A percentile compares a stretch with the other conserved stretches of the same genome.
These are phyloP conservation scores for Blastobotrys americana DNA, from an alignment of 805 yeast genomes.

Conservation along the genomic window DNA sequence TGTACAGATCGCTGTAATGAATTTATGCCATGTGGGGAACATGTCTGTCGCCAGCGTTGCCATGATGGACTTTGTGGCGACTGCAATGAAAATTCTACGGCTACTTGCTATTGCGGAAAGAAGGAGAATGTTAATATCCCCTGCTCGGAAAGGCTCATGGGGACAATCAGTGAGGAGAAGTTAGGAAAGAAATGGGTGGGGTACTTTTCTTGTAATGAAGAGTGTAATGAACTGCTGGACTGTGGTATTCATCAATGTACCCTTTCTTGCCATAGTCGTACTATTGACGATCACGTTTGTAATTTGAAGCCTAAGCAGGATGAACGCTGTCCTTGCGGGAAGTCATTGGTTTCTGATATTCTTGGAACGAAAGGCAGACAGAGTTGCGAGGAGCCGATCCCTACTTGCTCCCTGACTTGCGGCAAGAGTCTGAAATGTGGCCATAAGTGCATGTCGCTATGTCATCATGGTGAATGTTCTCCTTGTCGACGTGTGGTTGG, in stretches of 20 bases:
- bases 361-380: constrained; percentile 35
- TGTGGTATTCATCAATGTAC: constrained; percentile 58
- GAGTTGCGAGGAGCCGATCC: constrained; percentile 70
- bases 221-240: constrained; percentile 44
- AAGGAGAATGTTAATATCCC: constrained; percentile 28
- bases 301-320: constrained; percentile 53
- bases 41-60: constrained; percentile 55
- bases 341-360: constrained; percentile 40
- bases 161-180: constrained; percentile 20
- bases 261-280: constrained; percentile 47
- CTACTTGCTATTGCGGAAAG: constrained; percentile 72
- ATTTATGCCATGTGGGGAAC: constrained; percentile 62
- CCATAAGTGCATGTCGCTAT: constrained; percentile 54
- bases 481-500: constrained; percentile 53
- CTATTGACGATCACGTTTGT: constrained; percentile 41
- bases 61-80: constrained; percentile 80
- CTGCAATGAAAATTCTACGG: constrained; percentile 45
- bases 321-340: constrained; percentile 78
- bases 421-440: constrained; percentile 65
- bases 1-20: constrained; percentile 60
- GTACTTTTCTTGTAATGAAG: constrained; percentile 40
- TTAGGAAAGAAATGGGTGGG: constrained; percentile 41
- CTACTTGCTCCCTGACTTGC: constrained; percentile 64
- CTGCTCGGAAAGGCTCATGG: constrained; percentile 16
- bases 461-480: constrained; percentile 75